A percentile compares a stretch with the other conserved stretches of the same genome.
These are phyloP conservation scores for Pezicula radicicola DNA, from an alignment of 2,329 filamentous ascomycete species.

Conservation along the genomic window DNA sequence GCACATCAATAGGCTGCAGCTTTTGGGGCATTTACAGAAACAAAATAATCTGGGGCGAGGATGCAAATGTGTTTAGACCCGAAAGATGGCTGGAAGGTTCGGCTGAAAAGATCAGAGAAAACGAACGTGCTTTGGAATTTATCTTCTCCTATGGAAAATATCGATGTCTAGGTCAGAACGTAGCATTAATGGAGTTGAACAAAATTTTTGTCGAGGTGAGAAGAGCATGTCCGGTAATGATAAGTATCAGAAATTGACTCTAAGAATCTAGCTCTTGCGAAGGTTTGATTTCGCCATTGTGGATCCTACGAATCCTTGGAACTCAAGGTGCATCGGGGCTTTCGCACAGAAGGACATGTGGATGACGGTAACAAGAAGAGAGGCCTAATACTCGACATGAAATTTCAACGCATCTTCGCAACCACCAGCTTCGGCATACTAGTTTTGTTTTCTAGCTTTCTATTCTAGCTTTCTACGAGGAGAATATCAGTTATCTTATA, in stretches of 20 bases:
- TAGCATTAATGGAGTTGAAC: conserved; percentile 46
- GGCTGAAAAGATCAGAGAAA: conserved; percentile 20
- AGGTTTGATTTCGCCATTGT: neutral
- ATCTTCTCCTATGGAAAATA: conserved; percentile 42
- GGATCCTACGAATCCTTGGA: neutral
- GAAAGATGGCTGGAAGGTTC: conserved; percentile 44
- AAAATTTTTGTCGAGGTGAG: conserved; percentile 46
- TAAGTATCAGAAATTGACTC: neutral
- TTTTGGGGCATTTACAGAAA: conserved; percentile 33
- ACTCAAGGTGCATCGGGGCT: neutral
- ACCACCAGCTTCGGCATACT: too few species aligned
- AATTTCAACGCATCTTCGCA: too few species aligned
- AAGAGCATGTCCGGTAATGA: neutral
- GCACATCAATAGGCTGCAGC: conserved; percentile 11
- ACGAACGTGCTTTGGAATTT: conserved; percentile 37
- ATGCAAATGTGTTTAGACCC: conserved; percentile 41
- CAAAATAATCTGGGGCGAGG: conserved; percentile 32
- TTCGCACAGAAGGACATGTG: neutral
- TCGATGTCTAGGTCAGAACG: conserved; percentile 42
- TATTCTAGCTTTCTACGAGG: too few species aligned
- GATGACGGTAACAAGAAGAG: neutral
- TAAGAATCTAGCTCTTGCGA: neutral
- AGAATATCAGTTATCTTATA: too few species aligned
- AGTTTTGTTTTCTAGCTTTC: too few species aligned
- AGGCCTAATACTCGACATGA: too few species aligned